Conservation (phyloP, 768 basidiomycete genomes). For the Boletus eberwhitei region DNA sequence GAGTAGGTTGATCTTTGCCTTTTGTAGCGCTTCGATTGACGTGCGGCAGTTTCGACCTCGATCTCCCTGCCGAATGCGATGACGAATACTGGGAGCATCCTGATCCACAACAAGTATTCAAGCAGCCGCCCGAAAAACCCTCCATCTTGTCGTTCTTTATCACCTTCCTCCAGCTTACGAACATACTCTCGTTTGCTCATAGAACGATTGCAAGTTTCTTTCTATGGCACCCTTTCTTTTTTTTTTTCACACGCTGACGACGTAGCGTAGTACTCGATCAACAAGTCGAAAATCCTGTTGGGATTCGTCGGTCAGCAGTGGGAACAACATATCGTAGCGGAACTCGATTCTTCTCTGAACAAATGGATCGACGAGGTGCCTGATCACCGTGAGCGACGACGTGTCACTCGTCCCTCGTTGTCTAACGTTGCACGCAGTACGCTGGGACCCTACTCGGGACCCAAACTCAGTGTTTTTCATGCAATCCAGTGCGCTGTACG, state of each 20-base stretch:
- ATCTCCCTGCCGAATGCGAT: slow-evolving; percentile 61
- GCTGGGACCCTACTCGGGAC: slow-evolving; percentile 45
- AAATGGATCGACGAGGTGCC: slow-evolving; percentile 77
- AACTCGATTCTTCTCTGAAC: slow-evolving; percentile 73
- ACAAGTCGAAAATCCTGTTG: slow-evolving; percentile 53
- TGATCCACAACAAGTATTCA: slow-evolving; percentile 48
- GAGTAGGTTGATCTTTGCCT: slow-evolving; percentile 45
- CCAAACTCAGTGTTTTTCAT: slow-evolving; percentile 36
- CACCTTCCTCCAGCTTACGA: slow-evolving; percentile 51
- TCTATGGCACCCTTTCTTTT: background rate
- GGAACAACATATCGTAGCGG: slow-evolving; percentile 63
- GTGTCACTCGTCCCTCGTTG: background rate
- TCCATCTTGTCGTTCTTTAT: slow-evolving; percentile 53
- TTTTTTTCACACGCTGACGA: background rate
- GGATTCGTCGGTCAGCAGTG: slow-evolving; percentile 52
- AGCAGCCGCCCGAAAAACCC: slow-evolving; percentile 61
- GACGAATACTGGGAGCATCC: slow-evolving; percentile 63
- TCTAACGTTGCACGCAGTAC: slow-evolving; percentile 28
- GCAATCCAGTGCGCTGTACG: slow-evolving; percentile 50
- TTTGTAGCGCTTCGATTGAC: background rate
- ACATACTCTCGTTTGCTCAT: slow-evolving; percentile 59
- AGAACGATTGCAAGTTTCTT: slow-evolving; percentile 52
- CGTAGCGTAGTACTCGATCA: slow-evolving; percentile 61
- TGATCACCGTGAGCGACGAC: slow-evolving; percentile 29
- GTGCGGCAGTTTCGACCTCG: slow-evolving; percentile 53